phyloP scores from a whole-genome alignment of 176 grass and related monocot genomes.

The Oryza nivara region DNA sequence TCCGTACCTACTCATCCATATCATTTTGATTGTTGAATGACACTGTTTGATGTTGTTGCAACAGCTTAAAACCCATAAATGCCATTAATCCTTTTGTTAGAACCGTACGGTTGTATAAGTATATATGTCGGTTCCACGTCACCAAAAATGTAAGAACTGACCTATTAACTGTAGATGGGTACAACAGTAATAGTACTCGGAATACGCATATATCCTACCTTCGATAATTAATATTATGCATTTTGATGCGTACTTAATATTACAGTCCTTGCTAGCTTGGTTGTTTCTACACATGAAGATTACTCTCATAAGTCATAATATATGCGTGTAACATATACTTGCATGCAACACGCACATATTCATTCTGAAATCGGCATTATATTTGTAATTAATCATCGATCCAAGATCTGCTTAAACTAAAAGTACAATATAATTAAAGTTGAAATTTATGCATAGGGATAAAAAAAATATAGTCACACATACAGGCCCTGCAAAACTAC shows the following conservation, averaged over 20 bases:
- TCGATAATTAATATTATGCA: no score
- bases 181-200: background rate
- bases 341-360: background rate
- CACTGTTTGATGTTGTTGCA: conserved; percentile 31
- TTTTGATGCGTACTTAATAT: no score
- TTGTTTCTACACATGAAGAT: background rate
- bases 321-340: background rate
- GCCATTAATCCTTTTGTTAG: conserved; percentile 1
- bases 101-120: conserved; percentile 9
- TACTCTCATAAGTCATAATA: background rate
- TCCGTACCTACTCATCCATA: background rate
- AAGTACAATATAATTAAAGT: background rate
- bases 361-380: background rate
- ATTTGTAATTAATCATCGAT: background rate
- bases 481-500: no score
- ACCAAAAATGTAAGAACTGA: background rate
- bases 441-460: background rate
- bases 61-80: background rate
- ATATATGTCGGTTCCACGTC: background rate
- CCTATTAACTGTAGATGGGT: background rate
- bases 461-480: no score
- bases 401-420: background rate
- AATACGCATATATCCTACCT: background rate
- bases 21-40: background rate
- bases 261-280: background rate